Conservation (phyloP, 495 filamentous ascomycete species). For the Letharia lupina region DNA sequence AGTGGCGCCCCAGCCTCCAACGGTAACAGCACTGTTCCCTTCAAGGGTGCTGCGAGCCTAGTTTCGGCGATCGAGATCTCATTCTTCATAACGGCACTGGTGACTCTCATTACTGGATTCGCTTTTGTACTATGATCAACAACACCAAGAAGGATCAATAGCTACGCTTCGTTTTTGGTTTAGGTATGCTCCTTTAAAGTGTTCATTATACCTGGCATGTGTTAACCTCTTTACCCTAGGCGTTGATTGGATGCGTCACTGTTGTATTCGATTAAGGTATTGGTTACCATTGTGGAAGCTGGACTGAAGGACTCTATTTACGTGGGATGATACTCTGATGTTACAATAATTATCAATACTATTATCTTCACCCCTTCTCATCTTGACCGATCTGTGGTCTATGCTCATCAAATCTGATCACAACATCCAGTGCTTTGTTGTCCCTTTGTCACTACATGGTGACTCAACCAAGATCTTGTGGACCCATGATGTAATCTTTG, state of each 20-base stretch:
- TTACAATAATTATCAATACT: slow-evolving; percentile 18
- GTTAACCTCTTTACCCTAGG: slow-evolving; percentile 9
- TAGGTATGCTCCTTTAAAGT: slow-evolving; percentile 5
- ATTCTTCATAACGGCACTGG: slow-evolving; percentile 6
- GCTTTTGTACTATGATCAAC: slow-evolving; percentile 12
- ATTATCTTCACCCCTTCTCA: slow-evolving; percentile 6
- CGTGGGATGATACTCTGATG: slow-evolving; percentile 14
- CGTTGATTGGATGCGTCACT: slow-evolving; percentile 6
- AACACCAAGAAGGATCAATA: neutral
- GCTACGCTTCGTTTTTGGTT: neutral
- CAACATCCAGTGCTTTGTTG: slow-evolving; percentile 1
- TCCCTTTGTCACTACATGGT: neutral
- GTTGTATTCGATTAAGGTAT: slow-evolving; percentile 15
- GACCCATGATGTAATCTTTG: neutral
- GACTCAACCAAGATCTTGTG: slow-evolving; percentile 7
- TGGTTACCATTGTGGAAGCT: slow-evolving; percentile 5
- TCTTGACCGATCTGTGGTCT: neutral
- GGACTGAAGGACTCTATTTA: slow-evolving; percentile 11
- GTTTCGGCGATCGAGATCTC: neutral
- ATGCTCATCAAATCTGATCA: neutral
- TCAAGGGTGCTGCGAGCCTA: slow-evolving; percentile 12
- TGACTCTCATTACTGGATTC: slow-evolving; percentile 8
- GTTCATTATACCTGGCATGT: neutral
- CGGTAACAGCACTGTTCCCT: slow-evolving; percentile 12
- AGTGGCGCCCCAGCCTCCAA: slow-evolving; percentile 1